These are phyloP conservation scores for Fusarium nisikadoi DNA, from an alignment of 2,329 filamentous ascomycete species.

Conservation along the genomic window DNA sequence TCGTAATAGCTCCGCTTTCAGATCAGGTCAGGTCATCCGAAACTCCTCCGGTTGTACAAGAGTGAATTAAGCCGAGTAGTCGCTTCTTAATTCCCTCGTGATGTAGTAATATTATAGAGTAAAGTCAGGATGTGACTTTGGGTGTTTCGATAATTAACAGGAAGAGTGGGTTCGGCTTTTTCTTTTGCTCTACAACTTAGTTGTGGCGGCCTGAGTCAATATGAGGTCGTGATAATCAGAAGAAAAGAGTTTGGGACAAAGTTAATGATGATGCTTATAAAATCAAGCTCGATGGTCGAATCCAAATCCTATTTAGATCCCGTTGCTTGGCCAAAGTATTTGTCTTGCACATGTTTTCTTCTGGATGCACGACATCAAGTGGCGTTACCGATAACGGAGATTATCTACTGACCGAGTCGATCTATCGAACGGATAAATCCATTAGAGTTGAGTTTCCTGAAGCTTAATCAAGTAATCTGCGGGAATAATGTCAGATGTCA, in stretches of 20 bases:
- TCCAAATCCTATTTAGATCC: neutral
- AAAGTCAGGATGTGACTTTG: neutral
- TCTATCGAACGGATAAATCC: neutral
- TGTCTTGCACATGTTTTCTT: conserved; percentile 1
- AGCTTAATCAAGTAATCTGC: neutral
- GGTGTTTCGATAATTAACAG: neutral
- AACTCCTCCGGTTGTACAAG: conserved; percentile 23
- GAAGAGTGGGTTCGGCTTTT: neutral
- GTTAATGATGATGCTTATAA: neutral
- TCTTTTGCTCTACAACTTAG: neutral
- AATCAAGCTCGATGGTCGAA: neutral
- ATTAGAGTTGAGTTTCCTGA: neutral
- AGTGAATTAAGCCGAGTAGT: neutral
- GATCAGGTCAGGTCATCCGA: conserved; percentile 33
- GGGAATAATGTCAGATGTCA: neutral
- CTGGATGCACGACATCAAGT: conserved; percentile 25
- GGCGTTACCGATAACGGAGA: conserved; percentile 36
- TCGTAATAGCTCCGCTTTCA: conserved; percentile 29
- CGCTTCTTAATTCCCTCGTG: neutral
- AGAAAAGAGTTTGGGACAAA: neutral
- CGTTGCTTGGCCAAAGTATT: conserved; percentile 6
- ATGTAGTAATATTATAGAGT: neutral
- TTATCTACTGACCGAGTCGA: neutral
- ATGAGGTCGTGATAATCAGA: neutral
- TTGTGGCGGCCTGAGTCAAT: conserved; percentile 2